Evolutionary conservation across 2,329 filamentous ascomycete species (phyloP).

Genomic region (Cordyceps tenuipes): DNA sequence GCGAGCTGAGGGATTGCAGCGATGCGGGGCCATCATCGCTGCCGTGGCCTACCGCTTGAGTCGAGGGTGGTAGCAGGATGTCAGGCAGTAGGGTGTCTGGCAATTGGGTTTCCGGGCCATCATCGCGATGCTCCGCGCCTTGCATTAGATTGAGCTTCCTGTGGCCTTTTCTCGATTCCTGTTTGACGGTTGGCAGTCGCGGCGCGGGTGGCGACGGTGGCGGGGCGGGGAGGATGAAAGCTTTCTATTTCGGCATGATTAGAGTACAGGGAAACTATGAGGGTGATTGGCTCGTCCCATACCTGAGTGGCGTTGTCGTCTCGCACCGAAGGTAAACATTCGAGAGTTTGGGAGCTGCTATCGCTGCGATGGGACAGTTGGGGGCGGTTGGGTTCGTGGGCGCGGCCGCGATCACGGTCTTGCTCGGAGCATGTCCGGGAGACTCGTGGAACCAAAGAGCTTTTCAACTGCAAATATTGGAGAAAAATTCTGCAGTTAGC

Average conservation of each 20-base stretch:
- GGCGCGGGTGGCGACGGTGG: neutral
- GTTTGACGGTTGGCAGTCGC: neutral
- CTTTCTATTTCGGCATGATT: neutral
- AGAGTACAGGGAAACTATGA: neutral
- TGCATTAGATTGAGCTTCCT: neutral
- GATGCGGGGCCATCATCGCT: neutral
- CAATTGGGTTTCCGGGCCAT: conserved; percentile 2
- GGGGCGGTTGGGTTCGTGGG: neutral
- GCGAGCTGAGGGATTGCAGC: conserved; percentile 6
- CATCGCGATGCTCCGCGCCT: neutral
- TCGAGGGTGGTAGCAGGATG: neutral
- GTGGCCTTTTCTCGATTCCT: neutral
- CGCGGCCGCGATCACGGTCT: neutral
- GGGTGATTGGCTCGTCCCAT: neutral
- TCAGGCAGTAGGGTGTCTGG: conserved; percentile 14
- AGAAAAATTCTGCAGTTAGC: neutral
- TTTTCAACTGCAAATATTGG: neutral
- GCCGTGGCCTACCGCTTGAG: neutral
- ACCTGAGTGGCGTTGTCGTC: neutral
- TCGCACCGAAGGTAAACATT: neutral
- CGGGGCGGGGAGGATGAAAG: neutral
- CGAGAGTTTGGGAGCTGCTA: neutral
- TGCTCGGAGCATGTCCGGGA: neutral
- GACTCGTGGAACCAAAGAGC: neutral
- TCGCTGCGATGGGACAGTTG: neutral